Evolutionary conservation across 1,139 yeast species (phyloP).

Genomic region (Yamadazyma oceani): DNA sequence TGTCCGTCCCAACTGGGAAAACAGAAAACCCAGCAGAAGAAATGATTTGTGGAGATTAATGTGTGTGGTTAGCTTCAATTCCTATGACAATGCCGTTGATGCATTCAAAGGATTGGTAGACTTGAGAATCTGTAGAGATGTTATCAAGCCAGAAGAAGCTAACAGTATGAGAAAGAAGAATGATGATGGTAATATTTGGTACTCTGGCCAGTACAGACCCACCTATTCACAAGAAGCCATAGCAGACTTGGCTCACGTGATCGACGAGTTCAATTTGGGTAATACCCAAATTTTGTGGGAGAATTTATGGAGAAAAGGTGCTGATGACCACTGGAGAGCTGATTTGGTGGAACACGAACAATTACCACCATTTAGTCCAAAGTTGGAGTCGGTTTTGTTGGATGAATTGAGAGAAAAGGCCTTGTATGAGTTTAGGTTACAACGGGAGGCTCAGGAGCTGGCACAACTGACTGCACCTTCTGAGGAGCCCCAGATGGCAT

Average conservation of each 20-base stretch:
- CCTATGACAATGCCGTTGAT: conserved; percentile 66
- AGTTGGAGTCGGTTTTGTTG: conserved; percentile 63
- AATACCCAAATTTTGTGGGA: conserved; percentile 72
- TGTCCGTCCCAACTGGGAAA: conserved; percentile 84
- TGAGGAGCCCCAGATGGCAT: conserved; percentile 2
- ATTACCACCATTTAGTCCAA: conserved; percentile 61
- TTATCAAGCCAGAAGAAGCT: conserved; percentile 57
- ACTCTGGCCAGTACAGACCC: conserved; percentile 83
- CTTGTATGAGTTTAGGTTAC: conserved; percentile 17
- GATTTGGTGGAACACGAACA: conserved; percentile 57
- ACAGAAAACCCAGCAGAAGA: conserved; percentile 75
- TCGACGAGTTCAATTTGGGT: conserved; percentile 58
- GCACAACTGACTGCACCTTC: not conserved
- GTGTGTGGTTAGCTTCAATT: conserved; percentile 76
- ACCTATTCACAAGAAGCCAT: conserved; percentile 90
- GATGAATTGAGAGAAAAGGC: conserved; percentile 54
- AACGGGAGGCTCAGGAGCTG: not conserved
- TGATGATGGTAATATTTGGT: conserved; percentile 81
- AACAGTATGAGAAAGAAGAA: conserved; percentile 69
- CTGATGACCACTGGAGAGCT: conserved; percentile 59
- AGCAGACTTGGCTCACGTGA: conserved; percentile 75
- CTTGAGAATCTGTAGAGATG: conserved; percentile 72
- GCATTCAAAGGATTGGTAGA: conserved; percentile 75
- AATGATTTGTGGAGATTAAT: conserved; percentile 88
- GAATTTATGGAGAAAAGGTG: conserved; percentile 83